Percentiles rank a stretch among this genome's conserved stretches.
phyloP scores from a whole-genome alignment of 2,329 filamentous ascomycete genomes.

The Epichloe aotearoae region DNA sequence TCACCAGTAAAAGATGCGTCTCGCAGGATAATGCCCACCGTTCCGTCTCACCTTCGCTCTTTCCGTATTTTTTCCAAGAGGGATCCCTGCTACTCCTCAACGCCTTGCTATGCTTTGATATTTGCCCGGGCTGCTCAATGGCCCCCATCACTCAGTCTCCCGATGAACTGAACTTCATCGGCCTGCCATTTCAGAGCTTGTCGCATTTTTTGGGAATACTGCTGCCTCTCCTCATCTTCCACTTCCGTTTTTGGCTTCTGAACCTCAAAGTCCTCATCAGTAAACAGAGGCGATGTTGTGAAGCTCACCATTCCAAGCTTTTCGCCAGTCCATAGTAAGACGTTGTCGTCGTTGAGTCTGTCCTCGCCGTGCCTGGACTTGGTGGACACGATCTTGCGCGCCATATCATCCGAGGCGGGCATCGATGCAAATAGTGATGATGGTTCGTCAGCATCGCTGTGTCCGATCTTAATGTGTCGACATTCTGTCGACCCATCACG shows the following conservation, averaged over 20 bases:
- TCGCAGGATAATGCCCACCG: too few species aligned
- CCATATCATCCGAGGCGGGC: conserved; percentile 54
- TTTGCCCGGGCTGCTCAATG: background rate
- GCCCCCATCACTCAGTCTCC: conserved; percentile 35
- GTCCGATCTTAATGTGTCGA: conserved; percentile 39
- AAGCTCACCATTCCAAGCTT: conserved; percentile 62
- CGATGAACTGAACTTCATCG: conserved; percentile 64
- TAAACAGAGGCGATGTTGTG: conserved; percentile 36
- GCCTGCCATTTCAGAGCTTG: conserved; percentile 63
- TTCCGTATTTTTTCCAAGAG: background rate
- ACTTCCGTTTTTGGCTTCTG: conserved; percentile 29
- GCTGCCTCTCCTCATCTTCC: conserved; percentile 41
- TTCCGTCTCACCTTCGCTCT: background rate
- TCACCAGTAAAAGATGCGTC: too few species aligned
- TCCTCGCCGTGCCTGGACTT: conserved; percentile 21
- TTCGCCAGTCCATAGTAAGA: conserved; percentile 82
- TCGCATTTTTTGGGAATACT: conserved; percentile 61
- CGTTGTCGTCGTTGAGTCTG: conserved; percentile 44
- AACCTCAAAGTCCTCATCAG: conserved; percentile 37
- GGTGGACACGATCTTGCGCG: conserved; percentile 63
- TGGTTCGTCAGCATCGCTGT: conserved; percentile 33
- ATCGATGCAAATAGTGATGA: conserved; percentile 36
- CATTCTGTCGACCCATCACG: conserved; percentile 59
- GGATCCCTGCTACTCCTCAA: background rate
- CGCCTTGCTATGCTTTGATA: background rate